These are phyloP conservation scores for Trichoderma atrobrunneum DNA, from an alignment of 2,329 filamentous ascomycete genomes.

Conservation along the genomic window DNA sequence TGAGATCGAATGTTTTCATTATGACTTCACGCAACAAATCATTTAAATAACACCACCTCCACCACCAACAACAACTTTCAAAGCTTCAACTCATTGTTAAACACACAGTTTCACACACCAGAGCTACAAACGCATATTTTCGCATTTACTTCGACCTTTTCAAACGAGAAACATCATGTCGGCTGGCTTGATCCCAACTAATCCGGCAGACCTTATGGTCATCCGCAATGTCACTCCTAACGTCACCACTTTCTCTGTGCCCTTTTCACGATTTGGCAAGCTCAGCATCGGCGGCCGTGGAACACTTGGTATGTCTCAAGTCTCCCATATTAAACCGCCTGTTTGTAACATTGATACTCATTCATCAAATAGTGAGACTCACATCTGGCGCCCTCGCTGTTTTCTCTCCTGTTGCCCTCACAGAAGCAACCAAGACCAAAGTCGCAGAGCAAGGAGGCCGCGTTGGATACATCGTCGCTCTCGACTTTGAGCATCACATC, in stretches of 20 bases:
- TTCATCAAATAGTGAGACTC: constrained; percentile 62
- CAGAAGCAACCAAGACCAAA: constrained; percentile 65
- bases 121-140: not conserved
- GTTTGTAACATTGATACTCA: not conserved
- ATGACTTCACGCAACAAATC: not conserved
- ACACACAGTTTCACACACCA: not conserved
- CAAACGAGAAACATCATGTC: constrained; percentile 46
- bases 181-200: constrained; percentile 61
- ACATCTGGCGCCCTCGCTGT: constrained; percentile 75
- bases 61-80: not conserved
- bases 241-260: constrained; percentile 74
- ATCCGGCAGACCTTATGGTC: constrained; percentile 83
- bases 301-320: constrained; percentile 64
- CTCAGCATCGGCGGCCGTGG: constrained; percentile 83
- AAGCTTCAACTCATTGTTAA: not conserved
- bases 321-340: not conserved
- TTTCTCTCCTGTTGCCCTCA: constrained; percentile 88
- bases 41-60: not conserved
- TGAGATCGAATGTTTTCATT: not conserved
- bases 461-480: constrained; percentile 80
- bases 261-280: constrained; percentile 76
- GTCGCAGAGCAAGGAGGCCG: constrained; percentile 63
- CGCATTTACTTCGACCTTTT: not conserved
- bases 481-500: constrained; percentile 93
- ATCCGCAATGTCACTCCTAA: constrained; percentile 80